Evolutionary conservation across 441 rosid genomes (phyloP).

Genomic region (Manihot esculenta): DNA sequence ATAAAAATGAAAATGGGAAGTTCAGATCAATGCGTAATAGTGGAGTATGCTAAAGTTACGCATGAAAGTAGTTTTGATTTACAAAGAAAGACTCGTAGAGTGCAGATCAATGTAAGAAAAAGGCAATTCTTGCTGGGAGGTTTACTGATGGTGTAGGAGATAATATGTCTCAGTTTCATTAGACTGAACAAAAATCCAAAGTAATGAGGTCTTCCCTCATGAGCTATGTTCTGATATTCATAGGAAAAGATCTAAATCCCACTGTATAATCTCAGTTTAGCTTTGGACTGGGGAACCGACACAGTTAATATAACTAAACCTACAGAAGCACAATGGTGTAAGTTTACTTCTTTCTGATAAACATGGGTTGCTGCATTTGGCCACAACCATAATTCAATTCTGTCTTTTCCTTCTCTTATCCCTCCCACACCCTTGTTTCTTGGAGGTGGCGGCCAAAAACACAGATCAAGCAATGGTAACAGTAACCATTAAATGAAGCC

Average conservation of each 20-base stretch:
- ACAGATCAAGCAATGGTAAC: neutral
- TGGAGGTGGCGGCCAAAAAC: too few relatives aligned
- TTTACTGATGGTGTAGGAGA: too few relatives aligned
- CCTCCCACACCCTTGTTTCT: neutral
- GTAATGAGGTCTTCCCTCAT: neutral
- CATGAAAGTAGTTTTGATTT: neutral
- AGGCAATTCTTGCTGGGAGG: neutral
- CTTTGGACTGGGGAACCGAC: neutral
- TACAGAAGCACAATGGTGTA: neutral
- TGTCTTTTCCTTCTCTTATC: neutral
- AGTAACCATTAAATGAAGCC: neutral
- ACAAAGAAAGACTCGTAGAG: neutral
- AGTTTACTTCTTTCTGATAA: neutral
- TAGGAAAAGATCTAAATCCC: neutral
- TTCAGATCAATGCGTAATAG: neutral
- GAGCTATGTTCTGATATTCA: neutral
- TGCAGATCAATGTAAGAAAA: neutral
- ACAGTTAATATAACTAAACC: neutral
- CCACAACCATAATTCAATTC: neutral
- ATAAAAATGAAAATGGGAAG: too few relatives aligned
- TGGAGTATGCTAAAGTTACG: neutral
- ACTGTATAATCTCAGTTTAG: neutral
- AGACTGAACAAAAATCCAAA: neutral
- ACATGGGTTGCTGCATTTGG: neutral
- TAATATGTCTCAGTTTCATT: neutral